Evolutionary conservation across 2,329 filamentous ascomycete species (phyloP).

Genomic region (Fonsecaea multimorphosa): DNA sequence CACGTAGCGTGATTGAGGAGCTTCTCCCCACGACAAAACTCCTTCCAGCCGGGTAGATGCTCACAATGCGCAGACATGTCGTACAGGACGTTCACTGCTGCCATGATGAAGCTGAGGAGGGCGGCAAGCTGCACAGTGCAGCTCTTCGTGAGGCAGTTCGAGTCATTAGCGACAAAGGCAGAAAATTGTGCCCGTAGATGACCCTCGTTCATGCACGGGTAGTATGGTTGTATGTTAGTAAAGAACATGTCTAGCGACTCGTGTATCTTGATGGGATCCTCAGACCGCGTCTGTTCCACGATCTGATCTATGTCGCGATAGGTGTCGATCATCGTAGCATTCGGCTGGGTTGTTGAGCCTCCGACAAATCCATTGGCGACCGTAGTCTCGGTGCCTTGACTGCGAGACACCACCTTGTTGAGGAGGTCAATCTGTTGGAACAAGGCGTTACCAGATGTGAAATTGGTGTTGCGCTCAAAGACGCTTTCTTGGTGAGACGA

Average conservation of each 20-base stretch:
- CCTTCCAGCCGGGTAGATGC: neutral
- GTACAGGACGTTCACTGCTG: neutral
- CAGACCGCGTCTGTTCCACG: neutral
- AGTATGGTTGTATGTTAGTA: neutral
- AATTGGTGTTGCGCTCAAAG: conserved; percentile 1
- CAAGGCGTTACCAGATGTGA: neutral
- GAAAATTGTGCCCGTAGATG: conserved; percentile 1
- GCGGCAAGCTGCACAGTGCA: neutral
- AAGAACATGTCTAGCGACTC: conserved; percentile 1
- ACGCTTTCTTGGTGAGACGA: neutral
- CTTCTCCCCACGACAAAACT: neutral
- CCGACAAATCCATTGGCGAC: neutral
- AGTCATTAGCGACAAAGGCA: conserved; percentile 8
- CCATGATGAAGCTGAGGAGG: conserved; percentile 2
- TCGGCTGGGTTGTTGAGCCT: neutral
- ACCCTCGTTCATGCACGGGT: conserved; percentile 10
- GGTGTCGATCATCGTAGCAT: neutral
- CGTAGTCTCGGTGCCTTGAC: neutral
- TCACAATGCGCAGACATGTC: neutral
- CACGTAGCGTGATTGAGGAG: conserved; percentile 1
- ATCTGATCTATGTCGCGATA: conserved; percentile 3
- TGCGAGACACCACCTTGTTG: neutral
- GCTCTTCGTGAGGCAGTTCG: neutral
- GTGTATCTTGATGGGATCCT: neutral
- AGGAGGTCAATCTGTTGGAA: conserved; percentile 7